Evolutionary conservation across 106 monocot genomes (phyloP).

Genomic region (Platanthera guangdongensis): DNA sequence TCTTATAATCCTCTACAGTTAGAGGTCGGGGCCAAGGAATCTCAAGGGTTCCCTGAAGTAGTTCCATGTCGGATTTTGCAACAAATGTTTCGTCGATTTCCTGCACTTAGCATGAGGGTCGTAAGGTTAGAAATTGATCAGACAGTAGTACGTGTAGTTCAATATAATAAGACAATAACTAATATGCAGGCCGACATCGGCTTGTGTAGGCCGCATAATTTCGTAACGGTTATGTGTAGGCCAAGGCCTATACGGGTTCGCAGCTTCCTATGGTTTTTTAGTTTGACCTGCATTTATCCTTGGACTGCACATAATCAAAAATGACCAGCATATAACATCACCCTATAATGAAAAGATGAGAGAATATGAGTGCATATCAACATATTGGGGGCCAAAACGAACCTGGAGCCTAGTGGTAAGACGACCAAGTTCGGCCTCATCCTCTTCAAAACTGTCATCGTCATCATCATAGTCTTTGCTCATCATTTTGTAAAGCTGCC

Average conservation of each 20-base stretch:
- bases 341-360: not conserved
- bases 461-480: constrained; percentile 91
- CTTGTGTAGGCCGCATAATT: no score
- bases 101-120: constrained; percentile 23
- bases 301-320: no score
- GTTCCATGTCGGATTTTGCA: constrained; percentile 21
- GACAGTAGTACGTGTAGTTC: no score
- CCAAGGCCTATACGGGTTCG: no score
- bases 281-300: no score
- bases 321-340: no score
- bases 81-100: constrained; percentile 80
- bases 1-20: constrained; percentile 65
- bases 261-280: no score
- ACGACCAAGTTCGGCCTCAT: constrained; percentile 72
- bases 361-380: not conserved
- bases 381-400: not conserved
- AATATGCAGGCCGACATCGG: no score
- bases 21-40: constrained; percentile 23
- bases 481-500: constrained; percentile 95
- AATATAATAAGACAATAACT: no score
- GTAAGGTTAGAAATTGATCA: no score
- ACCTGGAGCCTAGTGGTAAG: constrained; percentile 70
- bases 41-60: constrained; percentile 24
- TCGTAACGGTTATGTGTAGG: no score
- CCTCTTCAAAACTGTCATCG: constrained; percentile 53